A percentile compares a stretch with the other conserved stretches of the same genome.
Conservation (phyloP, 495 filamentous ascomycete genomes). For the Penicillium coprophilum region DNA sequence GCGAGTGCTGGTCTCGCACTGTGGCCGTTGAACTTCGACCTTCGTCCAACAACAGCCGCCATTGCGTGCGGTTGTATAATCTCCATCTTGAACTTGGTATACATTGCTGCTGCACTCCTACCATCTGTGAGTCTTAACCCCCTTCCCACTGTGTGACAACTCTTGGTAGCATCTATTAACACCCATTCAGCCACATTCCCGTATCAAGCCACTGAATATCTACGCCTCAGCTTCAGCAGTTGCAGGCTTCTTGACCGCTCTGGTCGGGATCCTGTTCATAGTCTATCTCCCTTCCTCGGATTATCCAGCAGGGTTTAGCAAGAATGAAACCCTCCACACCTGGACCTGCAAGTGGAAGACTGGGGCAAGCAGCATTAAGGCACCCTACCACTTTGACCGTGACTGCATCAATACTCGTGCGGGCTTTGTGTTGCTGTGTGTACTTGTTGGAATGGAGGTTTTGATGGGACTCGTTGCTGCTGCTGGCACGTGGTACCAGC, state of each 20-base stretch:
- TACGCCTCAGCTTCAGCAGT: conserved; percentile 34
- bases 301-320: conserved; percentile 37
- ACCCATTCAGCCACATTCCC: conserved; percentile 34
- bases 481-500: conserved; percentile 42
- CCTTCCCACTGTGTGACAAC: not conserved
- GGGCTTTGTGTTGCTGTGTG: conserved; percentile 41
- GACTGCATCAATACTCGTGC: conserved; percentile 45
- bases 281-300: conserved; percentile 44
- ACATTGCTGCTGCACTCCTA: conserved; percentile 42
- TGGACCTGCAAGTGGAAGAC: conserved; percentile 55
- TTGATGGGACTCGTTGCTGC: conserved; percentile 42
- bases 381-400: conserved; percentile 42
- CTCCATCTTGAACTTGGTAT: conserved; percentile 38
- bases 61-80: conserved; percentile 48
- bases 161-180: conserved; percentile 2
- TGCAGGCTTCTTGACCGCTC: conserved; percentile 41
- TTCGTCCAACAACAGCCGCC: conserved; percentile 45
- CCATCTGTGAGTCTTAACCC: conserved; percentile 40
- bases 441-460: conserved; percentile 46
- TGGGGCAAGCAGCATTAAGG: conserved; percentile 9
- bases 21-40: conserved; percentile 52
- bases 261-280: conserved; percentile 43
- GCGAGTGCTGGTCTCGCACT: conserved; percentile 42
- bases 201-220: conserved; percentile 41
- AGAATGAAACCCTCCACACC: conserved; percentile 47